Conservation (phyloP, 2,329 filamentous ascomycete genomes). For the Pseudogymnoascus sp. region DNA sequence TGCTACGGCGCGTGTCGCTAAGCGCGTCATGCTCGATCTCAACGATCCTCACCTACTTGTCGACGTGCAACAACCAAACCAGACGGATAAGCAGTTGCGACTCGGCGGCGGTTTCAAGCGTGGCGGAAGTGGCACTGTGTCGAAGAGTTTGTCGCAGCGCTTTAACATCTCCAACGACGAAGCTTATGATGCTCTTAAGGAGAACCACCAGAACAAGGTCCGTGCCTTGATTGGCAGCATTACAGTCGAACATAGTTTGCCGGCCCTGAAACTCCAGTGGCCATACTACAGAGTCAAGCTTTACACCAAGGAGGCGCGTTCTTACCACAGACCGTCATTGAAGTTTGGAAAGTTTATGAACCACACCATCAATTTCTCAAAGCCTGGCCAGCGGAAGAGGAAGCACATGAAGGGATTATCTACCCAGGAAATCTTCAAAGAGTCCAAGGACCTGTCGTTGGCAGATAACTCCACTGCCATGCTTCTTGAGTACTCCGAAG, state of each 20-base stretch:
- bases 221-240: conserved; percentile 85
- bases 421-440: conserved; percentile 68
- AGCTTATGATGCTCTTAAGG: conserved; percentile 89
- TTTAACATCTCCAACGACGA: conserved; percentile 97
- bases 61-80: conserved; percentile 63
- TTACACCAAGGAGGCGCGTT: conserved; percentile 61
- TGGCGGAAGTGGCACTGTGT: conserved; percentile 60
- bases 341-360: conserved; percentile 61
- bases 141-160: conserved; percentile 66
- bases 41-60: conserved; percentile 83
- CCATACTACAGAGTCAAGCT: conserved; percentile 92
- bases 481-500: conserved; percentile 92
- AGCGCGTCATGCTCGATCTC: conserved; percentile 74
- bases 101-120: conserved; percentile 49
- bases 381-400: conserved; percentile 65
- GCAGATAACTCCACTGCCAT: conserved; percentile 83
- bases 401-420: conserved; percentile 76
- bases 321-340: conserved; percentile 76
- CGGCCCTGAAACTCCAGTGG: conserved; percentile 83
- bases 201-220: conserved; percentile 94
- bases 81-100: conserved; percentile 48
- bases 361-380: conserved; percentile 63
- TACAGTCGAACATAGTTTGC: conserved; percentile 89
- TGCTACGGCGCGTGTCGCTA: conserved; percentile 63
- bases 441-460: conserved; percentile 74